These are phyloP conservation scores for Gamsiella multidivaricata DNA, from an alignment of 192 early-diverging fungal species.

Conservation along the genomic window DNA sequence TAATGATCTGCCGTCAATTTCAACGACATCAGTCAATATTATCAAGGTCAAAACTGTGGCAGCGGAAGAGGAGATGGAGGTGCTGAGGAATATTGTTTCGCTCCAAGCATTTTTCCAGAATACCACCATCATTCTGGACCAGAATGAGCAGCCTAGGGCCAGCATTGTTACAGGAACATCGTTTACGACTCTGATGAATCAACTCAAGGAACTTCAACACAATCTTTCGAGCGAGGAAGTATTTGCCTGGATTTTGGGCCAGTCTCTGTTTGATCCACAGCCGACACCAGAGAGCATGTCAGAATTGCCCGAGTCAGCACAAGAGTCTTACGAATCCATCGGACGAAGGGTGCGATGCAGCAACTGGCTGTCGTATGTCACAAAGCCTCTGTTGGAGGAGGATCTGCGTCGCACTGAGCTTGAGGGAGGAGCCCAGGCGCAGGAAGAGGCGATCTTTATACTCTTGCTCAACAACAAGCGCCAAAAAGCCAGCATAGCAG, in stretches of 20 bases:
- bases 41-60: constrained; percentile 22
- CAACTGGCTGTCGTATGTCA: constrained; percentile 60
- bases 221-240: constrained; percentile 39
- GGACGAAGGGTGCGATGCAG: constrained; percentile 69
- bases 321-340: constrained; percentile 30
- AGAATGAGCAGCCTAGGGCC: constrained; percentile 23
- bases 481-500: constrained; percentile 69
- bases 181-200: constrained; percentile 26
- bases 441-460: constrained; percentile 40
- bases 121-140: constrained; percentile 29
- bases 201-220: constrained; percentile 27
- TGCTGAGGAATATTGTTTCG: constrained; percentile 13
- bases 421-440: constrained; percentile 24
- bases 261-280: constrained; percentile 36
- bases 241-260: constrained; percentile 44
- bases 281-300: constrained; percentile 15
- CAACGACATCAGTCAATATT: constrained; percentile 9
- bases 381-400: constrained; percentile 51
- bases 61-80: constrained; percentile 5
- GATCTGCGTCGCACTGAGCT: constrained; percentile 29
- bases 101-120: constrained; percentile 27
- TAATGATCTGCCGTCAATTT: background rate
- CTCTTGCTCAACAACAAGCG: constrained; percentile 69
- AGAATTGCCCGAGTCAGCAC: constrained; percentile 8
- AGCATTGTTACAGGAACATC: constrained; percentile 28